Evolutionary conservation across 2,329 filamentous ascomycete genomes (phyloP).

Genomic region (Sodiomyces alkalinus): DNA sequence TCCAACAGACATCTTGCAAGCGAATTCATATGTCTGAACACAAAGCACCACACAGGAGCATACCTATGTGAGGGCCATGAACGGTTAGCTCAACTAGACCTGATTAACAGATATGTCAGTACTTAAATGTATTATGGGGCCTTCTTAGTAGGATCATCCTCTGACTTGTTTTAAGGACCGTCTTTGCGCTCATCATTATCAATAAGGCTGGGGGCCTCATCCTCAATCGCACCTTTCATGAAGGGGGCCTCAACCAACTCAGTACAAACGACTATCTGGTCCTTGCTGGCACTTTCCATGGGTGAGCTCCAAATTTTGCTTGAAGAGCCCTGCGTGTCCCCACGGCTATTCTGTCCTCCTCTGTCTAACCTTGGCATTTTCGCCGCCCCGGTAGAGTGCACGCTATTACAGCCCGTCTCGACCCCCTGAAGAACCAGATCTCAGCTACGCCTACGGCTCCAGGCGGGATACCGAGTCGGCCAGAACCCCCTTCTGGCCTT

Average conservation of each 20-base stretch:
- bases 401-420: constrained; percentile 50
- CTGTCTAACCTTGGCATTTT: no score
- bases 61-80: no score
- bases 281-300: constrained; percentile 92
- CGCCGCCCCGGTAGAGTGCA: no score
- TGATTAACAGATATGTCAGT: no score
- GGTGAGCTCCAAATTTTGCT: constrained; percentile 36
- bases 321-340: constrained; percentile 6
- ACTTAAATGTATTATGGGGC: no score
- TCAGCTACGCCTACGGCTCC: constrained; percentile 17
- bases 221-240: constrained; percentile 88
- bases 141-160: constrained; percentile 1
- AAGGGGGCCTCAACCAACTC: constrained; percentile 71
- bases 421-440: constrained; percentile 31
- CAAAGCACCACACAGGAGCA: no score
- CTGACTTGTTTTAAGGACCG: constrained; percentile 46
- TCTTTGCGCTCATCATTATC: constrained; percentile 92
- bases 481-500: constrained; percentile 58
- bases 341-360: background rate
- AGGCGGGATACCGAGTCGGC: constrained; percentile 26
- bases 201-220: constrained; percentile 96
- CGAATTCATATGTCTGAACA: no score
- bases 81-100: no score
- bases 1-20: no score
- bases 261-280: constrained; percentile 94